A percentile compares a stretch with the other conserved stretches of the same genome.
Conservation (phyloP, 768 basidiomycete species). For the Cystoderma amianthinum region DNA sequence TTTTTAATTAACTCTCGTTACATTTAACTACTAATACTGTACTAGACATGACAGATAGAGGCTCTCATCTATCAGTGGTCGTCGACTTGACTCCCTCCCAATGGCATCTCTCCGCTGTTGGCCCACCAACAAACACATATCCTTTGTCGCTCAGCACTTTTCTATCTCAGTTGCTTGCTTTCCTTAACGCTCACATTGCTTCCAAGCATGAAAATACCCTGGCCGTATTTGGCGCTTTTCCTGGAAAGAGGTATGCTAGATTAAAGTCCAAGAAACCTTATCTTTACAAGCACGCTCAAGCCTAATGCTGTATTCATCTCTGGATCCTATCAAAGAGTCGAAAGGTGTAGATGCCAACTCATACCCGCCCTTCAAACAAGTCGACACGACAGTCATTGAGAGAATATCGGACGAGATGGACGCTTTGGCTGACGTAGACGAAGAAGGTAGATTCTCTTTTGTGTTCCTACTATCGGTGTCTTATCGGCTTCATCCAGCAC, state of each 20-base stretch:
- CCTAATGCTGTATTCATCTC: conserved; percentile 71
- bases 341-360: conserved; percentile 63
- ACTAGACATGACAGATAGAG: conserved; percentile 5
- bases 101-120: conserved; percentile 66
- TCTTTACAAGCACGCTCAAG: conserved; percentile 41
- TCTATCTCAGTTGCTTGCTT: conserved; percentile 80
- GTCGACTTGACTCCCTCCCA: conserved; percentile 82
- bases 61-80: conserved; percentile 71
- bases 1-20: too few relatives aligned
- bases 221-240: conserved; percentile 87
- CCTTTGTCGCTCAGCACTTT: conserved; percentile 66
- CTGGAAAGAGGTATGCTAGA: conserved; percentile 72
- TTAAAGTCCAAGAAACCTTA: too few relatives aligned
- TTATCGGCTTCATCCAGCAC: conserved; percentile 24
- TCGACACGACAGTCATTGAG: conserved; percentile 60
- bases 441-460: conserved; percentile 34
- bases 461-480: conserved; percentile 7
- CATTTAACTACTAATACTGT: too few relatives aligned
- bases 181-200: conserved; percentile 91
- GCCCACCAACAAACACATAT: conserved; percentile 31
- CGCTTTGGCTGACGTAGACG: conserved; percentile 35
- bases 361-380: conserved; percentile 76
- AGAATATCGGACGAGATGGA: conserved; percentile 61
- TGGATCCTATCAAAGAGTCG: conserved; percentile 31
- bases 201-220: conserved; percentile 87